Conservation (phyloP, 164 flowering plant genomes). For the Nymphaea thermarum region DNA sequence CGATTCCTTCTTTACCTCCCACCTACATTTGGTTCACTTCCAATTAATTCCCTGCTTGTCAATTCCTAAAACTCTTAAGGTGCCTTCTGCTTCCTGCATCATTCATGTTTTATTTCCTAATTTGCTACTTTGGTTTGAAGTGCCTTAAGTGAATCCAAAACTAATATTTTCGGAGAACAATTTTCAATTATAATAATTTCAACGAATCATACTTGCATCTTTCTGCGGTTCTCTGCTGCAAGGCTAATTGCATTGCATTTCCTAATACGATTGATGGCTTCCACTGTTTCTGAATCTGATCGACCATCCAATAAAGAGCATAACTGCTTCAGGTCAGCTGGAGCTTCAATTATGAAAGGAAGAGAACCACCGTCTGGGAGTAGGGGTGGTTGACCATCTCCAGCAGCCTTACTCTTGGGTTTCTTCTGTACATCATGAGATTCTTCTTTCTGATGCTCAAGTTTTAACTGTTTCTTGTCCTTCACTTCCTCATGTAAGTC, state of each 20-base stretch:
- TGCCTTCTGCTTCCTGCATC: too few species aligned
- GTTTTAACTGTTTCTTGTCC: conserved; percentile 6
- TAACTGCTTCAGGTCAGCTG: conserved; percentile 54
- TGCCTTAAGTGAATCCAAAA: too few species aligned
- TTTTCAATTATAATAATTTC: too few species aligned
- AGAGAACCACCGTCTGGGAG: conserved; percentile 22
- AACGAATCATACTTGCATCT: conserved; percentile 63
- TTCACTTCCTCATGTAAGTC: conserved; percentile 11
- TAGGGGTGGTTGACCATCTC: conserved; percentile 12
- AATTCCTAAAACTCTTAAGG: too few species aligned
- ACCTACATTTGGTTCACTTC: too few species aligned
- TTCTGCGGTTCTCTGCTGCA: conserved; percentile 81
- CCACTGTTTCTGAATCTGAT: conserved; percentile 45
- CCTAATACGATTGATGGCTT: conserved; percentile 64
- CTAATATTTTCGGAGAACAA: too few species aligned
- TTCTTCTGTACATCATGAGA: conserved; percentile 12
- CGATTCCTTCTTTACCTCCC: too few species aligned
- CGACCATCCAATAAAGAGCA: conserved; percentile 37
- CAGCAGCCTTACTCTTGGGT: conserved; percentile 2
- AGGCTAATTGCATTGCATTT: conserved; percentile 55
- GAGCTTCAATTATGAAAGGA: conserved; percentile 75
- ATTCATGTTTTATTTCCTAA: too few species aligned
- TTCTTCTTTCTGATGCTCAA: conserved; percentile 10
- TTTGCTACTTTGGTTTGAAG: too few species aligned
- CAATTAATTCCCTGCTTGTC: too few species aligned